Base-by-base conservation (phyloP, 345 rosid species). In the Brassica carinata region DNA sequence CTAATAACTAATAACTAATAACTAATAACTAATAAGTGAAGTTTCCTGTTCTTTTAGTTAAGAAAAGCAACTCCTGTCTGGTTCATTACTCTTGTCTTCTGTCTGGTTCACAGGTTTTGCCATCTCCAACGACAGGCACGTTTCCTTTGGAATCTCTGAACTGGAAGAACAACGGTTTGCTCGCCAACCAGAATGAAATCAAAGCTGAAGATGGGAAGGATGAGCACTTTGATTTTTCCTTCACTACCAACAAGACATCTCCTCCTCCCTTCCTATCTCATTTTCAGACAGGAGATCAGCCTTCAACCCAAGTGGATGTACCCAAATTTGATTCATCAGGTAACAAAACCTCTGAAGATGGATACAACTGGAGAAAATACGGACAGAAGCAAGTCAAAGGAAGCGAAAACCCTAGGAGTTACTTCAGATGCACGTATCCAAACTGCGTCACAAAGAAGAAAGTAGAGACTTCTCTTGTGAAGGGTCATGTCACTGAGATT, bases 361-460 rank as follows among this genome's bases (percentile, higher is more conserved):
- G 98, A 29, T 94, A 89, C 83, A 91, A 92, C 31, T 94, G 98
- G 98, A 87, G 98, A n/a, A 94, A 94, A 84, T 94, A 94, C 77
- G 98, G 98, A 2, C 98, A 94, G 72, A 94, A 94, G 78, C 92
- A 90, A 81, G 98, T 92, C 67, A 92, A 94, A 83, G 98, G 98
- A 73, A 94, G 98, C 27, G 96, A 92, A 79, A 94, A 94, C 74
- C 97, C 98, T 29, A 88, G 98, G 80, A 94, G 98, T 73, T 94
- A 94, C 84, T 94, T 88, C 86, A 92, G 90, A 89, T 94, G 98
- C 89, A 94, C 95, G 3, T 91, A 34, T 75, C 92, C 91, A 5
- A 87, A 40, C 68, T 94, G 98, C 69, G 84, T 87, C 9, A 92
- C 97, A 7, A 94, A 92, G 91, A 94, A 94, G 94, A 92, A 91